Conservation (phyloP, 2,329 filamentous ascomycete species). For the Periconia sp. region DNA sequence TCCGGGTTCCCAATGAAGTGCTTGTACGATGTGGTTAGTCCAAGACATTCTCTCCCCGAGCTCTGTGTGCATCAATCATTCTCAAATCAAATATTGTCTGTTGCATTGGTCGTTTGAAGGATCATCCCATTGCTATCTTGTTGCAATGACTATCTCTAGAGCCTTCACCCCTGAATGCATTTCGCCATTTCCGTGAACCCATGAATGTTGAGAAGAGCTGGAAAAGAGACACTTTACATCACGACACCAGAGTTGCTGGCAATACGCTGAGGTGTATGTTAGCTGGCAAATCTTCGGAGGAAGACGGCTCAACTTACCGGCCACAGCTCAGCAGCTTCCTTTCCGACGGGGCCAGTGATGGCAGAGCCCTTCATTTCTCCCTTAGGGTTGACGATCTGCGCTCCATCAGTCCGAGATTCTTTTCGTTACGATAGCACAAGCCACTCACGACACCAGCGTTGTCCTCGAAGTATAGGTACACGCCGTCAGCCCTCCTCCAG, state of each 20-base stretch:
- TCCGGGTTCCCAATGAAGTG: too few species aligned
- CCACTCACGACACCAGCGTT: constrained; percentile 95
- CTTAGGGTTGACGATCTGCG: constrained; percentile 99
- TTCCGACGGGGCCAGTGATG: constrained; percentile 98
- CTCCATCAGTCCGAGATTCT: constrained; percentile 23
- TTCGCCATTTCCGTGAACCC: constrained; percentile 48
- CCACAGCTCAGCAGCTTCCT: constrained; percentile 99
- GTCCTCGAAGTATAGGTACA: constrained; percentile 99
- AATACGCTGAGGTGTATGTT: constrained; percentile 74
- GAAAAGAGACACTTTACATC: constrained; percentile 74
- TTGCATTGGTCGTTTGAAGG: constrained; percentile 26
- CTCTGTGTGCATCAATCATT: too few species aligned
- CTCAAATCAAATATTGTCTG: too few species aligned
- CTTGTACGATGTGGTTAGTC: too few species aligned
- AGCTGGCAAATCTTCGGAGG: constrained; percentile 23
- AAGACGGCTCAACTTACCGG: constrained; percentile 69
- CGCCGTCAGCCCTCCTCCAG: constrained; percentile 97
- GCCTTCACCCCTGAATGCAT: constrained; percentile 47
- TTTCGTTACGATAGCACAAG: too few species aligned
- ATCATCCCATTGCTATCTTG: constrained; percentile 43
- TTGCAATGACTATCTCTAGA: constrained; percentile 42
- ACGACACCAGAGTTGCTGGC: constrained; percentile 99
- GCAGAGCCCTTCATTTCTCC: constrained; percentile 99
- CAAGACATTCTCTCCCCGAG: too few species aligned
- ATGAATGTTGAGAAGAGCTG: constrained; percentile 46